Conservation (phyloP, 352 stramenopile genomes). For the Phytophthora litchii region DNA sequence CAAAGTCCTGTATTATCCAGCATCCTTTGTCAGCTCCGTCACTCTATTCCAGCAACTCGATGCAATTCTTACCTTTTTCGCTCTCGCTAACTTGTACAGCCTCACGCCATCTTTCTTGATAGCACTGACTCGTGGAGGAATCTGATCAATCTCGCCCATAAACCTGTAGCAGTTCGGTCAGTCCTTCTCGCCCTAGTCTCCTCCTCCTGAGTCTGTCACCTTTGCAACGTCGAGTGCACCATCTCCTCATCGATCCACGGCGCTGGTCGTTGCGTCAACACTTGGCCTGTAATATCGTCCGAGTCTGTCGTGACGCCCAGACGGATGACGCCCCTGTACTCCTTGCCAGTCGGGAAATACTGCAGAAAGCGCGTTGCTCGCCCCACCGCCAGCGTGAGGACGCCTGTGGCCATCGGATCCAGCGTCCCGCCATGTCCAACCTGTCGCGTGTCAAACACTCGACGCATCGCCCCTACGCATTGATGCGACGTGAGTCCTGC, state of each 20-base stretch:
- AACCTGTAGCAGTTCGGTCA: constrained; percentile 53
- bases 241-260: constrained; percentile 59
- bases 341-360: constrained; percentile 72
- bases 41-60: not conserved
- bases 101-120: constrained; percentile 80
- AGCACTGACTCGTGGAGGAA: constrained; percentile 79
- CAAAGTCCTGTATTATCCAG: constrained; percentile 45
- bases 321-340: constrained; percentile 75
- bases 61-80: constrained; percentile 46
- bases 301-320: constrained; percentile 81
- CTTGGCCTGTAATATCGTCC: constrained; percentile 80
- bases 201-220: constrained; percentile 28
- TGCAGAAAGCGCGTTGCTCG: constrained; percentile 86
- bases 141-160: constrained; percentile 74
- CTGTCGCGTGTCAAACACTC: constrained; percentile 71
- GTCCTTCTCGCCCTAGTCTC: not conserved
- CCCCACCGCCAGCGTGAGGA: constrained; percentile 81
- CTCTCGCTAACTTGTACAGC: constrained; percentile 76
- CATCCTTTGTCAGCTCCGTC: constrained; percentile 8
- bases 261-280: constrained; percentile 53
- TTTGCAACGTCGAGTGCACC: constrained; percentile 45
- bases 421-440: constrained; percentile 86
- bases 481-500: constrained; percentile 78
- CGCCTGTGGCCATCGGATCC: constrained; percentile 89
- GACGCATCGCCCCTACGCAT: constrained; percentile 72